A percentile compares a stretch with the other conserved stretches of the same genome.
These are phyloP conservation scores for Schizosaccharomyces osmophilus DNA, from an alignment of 805 yeast species.

Conservation along the genomic window DNA sequence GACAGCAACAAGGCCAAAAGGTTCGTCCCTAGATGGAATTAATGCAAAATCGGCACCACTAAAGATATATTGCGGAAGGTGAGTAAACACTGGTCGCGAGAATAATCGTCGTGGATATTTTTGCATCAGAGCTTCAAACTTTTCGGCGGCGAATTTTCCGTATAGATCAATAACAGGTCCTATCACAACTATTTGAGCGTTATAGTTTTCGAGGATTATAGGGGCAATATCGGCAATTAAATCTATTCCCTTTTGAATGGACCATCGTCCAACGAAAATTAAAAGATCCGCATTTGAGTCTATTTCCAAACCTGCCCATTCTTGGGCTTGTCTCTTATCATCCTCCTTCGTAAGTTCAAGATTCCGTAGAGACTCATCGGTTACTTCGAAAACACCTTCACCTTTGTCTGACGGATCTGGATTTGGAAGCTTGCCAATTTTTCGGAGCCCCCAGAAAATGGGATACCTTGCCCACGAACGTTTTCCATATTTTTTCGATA, in stretches of 20 bases:
- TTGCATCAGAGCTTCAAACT: neutral
- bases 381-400: neutral
- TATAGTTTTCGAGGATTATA: neutral
- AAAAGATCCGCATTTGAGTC: neutral
- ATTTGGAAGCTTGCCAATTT: slow-evolving; percentile 1
- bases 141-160: slow-evolving; percentile 1
- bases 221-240: slow-evolving; percentile 2
- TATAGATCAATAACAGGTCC: slow-evolving; percentile 3
- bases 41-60: slow-evolving; percentile 3
- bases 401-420: slow-evolving; percentile 1
- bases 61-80: slow-evolving; percentile 1
- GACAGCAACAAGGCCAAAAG: slow-evolving; percentile 3
- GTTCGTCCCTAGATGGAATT: slow-evolving; percentile 2
- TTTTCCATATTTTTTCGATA: slow-evolving; percentile 1
- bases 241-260: slow-evolving; percentile 2
- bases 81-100: neutral
- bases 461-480: slow-evolving; percentile 2
- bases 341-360: neutral
- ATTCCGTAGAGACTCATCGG: neutral
- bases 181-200: neutral
- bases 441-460: neutral
- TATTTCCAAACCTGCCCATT: slow-evolving; percentile 1
- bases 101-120: neutral
- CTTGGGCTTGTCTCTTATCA: neutral
- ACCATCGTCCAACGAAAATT: slow-evolving; percentile 3